phyloP scores from a whole-genome alignment of 2,329 filamentous ascomycete species.

The Verticillium nonalfalfae region DNA sequence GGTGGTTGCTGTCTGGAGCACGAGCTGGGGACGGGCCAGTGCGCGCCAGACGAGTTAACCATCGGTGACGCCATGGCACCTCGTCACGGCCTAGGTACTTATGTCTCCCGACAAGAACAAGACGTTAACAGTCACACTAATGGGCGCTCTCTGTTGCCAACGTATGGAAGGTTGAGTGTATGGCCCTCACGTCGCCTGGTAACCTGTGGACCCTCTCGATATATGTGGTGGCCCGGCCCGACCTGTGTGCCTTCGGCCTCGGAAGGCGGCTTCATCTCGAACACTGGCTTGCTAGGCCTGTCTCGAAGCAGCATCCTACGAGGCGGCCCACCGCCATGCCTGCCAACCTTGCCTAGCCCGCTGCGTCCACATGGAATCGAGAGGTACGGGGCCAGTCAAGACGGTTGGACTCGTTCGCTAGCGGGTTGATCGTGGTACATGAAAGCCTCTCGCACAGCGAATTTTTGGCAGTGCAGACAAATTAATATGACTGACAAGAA shows the following conservation, averaged over 20 bases:
- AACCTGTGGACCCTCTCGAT: background rate
- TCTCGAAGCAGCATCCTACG: background rate
- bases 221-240: background rate
- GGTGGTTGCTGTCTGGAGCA: background rate
- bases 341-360: background rate
- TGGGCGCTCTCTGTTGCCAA: too few relatives aligned
- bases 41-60: background rate
- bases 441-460: background rate
- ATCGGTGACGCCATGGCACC: background rate
- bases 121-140: too few relatives aligned
- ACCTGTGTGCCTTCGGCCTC: background rate
- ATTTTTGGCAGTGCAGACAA: background rate
- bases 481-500: background rate
- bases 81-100: too few relatives aligned
- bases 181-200: too few relatives aligned
- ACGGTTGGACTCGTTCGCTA: background rate
- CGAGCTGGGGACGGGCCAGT: background rate
- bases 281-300: background rate
- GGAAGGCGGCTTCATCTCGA: background rate
- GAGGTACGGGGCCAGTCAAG: background rate
- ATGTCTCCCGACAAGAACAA: too few relatives aligned
- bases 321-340: background rate
- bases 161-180: too few relatives aligned
- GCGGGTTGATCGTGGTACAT: background rate
- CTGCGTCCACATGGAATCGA: background rate